Conservation (phyloP, 2,329 filamentous ascomycete species). For the Reticulascus tulasneorum region DNA sequence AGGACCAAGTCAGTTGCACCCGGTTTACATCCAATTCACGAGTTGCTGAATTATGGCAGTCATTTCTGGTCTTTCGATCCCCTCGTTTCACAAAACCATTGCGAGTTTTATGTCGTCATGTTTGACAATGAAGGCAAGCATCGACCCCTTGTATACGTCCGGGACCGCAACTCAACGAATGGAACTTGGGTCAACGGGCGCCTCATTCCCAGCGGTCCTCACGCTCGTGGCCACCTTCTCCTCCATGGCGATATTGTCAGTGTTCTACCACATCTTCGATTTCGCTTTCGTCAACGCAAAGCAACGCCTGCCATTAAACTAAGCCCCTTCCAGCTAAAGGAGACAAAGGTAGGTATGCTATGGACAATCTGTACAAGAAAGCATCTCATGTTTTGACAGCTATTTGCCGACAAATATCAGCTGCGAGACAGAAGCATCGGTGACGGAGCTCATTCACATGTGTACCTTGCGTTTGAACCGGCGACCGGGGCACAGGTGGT, state of each 20-base stretch:
- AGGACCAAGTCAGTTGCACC: too few species aligned
- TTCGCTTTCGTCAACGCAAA: neutral
- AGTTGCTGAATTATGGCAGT: too few species aligned
- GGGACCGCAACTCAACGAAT: constrained; percentile 50
- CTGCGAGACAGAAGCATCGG: constrained; percentile 32
- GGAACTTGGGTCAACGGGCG: constrained; percentile 49
- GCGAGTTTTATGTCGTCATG: constrained; percentile 51
- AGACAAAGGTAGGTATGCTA: too few species aligned
- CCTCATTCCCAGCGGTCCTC: constrained; percentile 40
- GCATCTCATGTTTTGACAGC: too few species aligned
- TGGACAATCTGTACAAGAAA: too few species aligned
- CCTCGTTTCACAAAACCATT: constrained; percentile 51
- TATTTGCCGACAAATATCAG: constrained; percentile 28
- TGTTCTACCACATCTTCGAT: constrained; percentile 24
- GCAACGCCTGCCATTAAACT: neutral
- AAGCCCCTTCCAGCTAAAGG: constrained; percentile 22
- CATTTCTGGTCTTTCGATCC: too few species aligned
- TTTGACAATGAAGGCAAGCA: constrained; percentile 41
- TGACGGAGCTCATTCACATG: constrained; percentile 30
- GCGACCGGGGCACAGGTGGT: constrained; percentile 56
- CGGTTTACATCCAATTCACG: too few species aligned
- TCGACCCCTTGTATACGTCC: constrained; percentile 46
- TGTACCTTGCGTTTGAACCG: constrained; percentile 40
- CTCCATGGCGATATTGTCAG: constrained; percentile 46
- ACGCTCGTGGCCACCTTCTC: constrained; percentile 41